phyloP scores from a whole-genome alignment of 164 flowering plant species.

The Protea cynaroides region DNA sequence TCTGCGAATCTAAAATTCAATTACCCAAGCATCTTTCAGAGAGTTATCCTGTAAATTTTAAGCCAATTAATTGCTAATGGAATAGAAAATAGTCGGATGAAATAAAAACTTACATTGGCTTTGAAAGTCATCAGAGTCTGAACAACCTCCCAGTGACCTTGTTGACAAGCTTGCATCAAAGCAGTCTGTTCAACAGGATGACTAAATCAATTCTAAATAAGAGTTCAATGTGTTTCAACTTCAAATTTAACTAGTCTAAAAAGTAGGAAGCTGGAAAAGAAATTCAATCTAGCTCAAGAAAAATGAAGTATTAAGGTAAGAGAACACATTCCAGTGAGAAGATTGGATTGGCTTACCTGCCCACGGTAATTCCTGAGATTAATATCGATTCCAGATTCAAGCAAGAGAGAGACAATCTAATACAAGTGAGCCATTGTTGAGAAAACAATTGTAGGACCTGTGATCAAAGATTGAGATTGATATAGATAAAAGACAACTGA shows the following conservation, averaged over 20 bases:
- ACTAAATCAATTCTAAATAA: not conserved
- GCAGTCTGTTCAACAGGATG: constrained; percentile 64
- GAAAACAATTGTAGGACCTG: not conserved
- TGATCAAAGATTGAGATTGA: no score
- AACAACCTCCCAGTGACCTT: constrained; percentile 99
- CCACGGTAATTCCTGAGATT: constrained; percentile 93
- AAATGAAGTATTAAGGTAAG: not conserved
- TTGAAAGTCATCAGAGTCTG: constrained; percentile 63
- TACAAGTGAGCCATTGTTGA: constrained; percentile 1
- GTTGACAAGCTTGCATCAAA: constrained; percentile 89
- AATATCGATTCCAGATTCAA: constrained; percentile 85
- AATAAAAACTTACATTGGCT: constrained; percentile 64
- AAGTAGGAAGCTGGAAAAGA: not conserved
- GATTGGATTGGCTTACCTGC: constrained; percentile 43
- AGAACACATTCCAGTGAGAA: no score
- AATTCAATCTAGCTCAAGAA: not conserved
- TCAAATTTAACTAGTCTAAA: no score
- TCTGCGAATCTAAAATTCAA: constrained; percentile 61
- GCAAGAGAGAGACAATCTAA: constrained; percentile 79
- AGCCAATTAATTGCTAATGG: not conserved
- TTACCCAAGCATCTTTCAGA: constrained; percentile 3
- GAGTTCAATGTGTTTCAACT: not conserved
- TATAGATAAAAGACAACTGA: not conserved
- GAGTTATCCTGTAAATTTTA: constrained; percentile 3
- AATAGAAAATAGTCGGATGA: not conserved